Percentiles rank a stretch among this genome's conserved stretches.
These are phyloP conservation scores for Castanopsis chinensis DNA, from an alignment of 306 rosid genomes.

Conservation along the genomic window DNA sequence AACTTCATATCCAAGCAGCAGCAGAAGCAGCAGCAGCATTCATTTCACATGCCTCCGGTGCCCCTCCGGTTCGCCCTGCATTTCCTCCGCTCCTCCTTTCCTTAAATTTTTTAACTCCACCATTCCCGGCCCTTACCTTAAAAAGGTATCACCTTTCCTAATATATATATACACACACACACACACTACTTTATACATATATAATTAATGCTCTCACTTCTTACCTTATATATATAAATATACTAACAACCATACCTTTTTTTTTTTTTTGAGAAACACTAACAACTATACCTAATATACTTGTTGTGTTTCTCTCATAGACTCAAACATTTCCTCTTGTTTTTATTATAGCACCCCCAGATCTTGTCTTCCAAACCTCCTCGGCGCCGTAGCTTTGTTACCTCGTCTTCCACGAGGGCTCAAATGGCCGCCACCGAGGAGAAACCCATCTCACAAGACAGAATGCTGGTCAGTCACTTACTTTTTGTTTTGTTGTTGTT, in stretches of 20 bases:
- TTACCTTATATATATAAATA: no score
- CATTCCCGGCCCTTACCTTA: conserved; percentile 7
- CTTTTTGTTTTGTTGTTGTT: no score
- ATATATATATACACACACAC: no score
- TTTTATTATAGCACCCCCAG: conserved; percentile 25
- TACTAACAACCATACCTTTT: no score
- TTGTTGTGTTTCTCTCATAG: no score
- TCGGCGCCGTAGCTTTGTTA: conserved; percentile 34
- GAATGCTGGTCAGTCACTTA: conserved; percentile 71
- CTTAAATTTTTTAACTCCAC: not conserved
- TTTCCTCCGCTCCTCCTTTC: conserved; percentile 14
- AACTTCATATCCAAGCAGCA: conserved; percentile 9
- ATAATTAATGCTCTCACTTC: no score
- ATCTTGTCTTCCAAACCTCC: conserved; percentile 28
- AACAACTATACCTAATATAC: no score
- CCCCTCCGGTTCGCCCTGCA: conserved; percentile 35
- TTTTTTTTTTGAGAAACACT: no score
- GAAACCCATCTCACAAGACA: conserved; percentile 50
- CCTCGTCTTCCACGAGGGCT: conserved; percentile 29
- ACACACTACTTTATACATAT: no score
- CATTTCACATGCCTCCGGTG: conserved; percentile 24
- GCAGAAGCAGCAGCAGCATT: conserved; percentile 25
- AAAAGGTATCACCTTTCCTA: conserved; percentile 11
- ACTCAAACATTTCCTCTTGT: no score
- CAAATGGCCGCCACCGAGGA: conserved; percentile 70